Evolutionary conservation across 1,284 basidiomycete genomes (phyloP).

Genomic region (Cryptococcus sp.): DNA sequence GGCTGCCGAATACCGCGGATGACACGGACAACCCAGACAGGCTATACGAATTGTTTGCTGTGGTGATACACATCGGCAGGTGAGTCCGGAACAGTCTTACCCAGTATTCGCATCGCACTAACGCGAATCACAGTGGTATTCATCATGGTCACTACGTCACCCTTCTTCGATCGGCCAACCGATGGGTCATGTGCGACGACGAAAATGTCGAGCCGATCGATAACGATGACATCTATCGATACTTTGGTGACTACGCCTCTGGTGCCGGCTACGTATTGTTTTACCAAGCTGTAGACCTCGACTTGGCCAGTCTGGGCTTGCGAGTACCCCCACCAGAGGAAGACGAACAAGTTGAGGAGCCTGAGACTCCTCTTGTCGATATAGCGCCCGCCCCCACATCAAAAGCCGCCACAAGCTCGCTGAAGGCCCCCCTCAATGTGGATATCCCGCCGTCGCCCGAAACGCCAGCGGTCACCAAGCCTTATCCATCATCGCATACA

Average conservation of each 20-base stretch:
- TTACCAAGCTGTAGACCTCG: conserved; percentile 90
- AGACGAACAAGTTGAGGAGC: neutral
- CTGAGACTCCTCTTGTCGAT: neutral
- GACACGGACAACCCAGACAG: conserved; percentile 81
- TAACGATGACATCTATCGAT: conserved; percentile 86
- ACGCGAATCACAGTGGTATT: conserved; percentile 66
- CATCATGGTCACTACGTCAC: conserved; percentile 98
- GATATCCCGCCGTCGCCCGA: conserved; percentile 5
- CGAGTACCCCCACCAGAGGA: conserved; percentile 12
- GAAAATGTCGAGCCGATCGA: conserved; percentile 84
- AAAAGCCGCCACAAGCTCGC: neutral
- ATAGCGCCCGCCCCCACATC: neutral
- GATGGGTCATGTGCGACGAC: conserved; percentile 95
- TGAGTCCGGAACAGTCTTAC: conserved; percentile 56
- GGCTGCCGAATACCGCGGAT: conserved; percentile 95
- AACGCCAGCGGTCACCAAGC: neutral
- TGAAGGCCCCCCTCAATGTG: neutral
- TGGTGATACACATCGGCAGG: conserved; percentile 97
- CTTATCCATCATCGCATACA: too few species aligned
- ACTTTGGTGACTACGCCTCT: conserved; percentile 85
- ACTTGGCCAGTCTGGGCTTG: conserved; percentile 66
- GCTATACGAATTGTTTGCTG: conserved; percentile 89
- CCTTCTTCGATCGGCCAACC: conserved; percentile 79
- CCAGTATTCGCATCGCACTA: conserved; percentile 1
- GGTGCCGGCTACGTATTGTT: conserved; percentile 96